These are phyloP conservation scores for Beauveria varroae DNA, from an alignment of 2,329 filamentous ascomycete genomes.

Conservation along the genomic window DNA sequence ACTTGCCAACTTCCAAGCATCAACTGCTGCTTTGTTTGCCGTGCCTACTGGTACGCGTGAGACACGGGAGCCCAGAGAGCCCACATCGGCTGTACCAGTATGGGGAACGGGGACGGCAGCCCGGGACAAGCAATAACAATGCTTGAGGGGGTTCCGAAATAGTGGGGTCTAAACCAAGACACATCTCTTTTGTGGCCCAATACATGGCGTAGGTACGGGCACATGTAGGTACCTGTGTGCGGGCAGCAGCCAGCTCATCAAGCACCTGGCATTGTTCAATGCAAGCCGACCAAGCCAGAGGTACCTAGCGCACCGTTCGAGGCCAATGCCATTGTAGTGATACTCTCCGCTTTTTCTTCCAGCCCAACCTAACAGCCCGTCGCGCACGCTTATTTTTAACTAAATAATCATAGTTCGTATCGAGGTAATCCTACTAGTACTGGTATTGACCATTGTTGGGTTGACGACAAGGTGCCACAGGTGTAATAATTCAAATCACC, in stretches of 20 bases:
- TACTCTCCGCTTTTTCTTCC: neutral
- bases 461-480: neutral
- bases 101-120: neutral
- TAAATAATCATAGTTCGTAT: neutral
- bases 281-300: neutral
- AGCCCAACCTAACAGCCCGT: neutral
- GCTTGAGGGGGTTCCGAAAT: neutral
- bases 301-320: too few species aligned
- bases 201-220: too few species aligned
- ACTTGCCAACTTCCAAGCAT: neutral
- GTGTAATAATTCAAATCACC: neutral
- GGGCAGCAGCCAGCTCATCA: conserved; percentile 2
- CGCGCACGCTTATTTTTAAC: too few species aligned
- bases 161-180: conserved; percentile 1
- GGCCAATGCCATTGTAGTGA: too few species aligned
- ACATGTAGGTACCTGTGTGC: neutral
- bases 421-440: neutral
- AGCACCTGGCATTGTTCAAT: conserved; percentile 1
- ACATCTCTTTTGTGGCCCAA: neutral
- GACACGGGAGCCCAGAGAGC: neutral
- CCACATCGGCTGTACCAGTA: neutral
- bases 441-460: neutral
- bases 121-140: neutral
- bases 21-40: neutral
- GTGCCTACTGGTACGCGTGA: neutral